Evolutionary conservation across 768 basidiomycete species (phyloP), one percentile per base, ranked within the genome.

Genomic region (Pilatotrama ljubarskyi): DNA sequence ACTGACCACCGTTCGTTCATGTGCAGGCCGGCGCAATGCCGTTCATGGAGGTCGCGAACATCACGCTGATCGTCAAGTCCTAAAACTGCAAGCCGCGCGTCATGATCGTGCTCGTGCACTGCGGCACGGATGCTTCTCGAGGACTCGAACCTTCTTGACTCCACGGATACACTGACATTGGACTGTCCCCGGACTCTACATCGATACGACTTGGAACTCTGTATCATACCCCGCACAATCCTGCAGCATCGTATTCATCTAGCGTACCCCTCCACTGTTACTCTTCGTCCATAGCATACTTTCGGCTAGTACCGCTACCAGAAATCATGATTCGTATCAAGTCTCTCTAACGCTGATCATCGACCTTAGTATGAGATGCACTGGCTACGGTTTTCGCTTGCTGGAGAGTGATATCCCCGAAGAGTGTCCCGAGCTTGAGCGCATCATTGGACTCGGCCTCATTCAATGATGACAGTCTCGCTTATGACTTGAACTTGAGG

Each of bases 11-110:
- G 17, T 26, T n/a, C 9, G 25, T 43, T 44, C 10, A 14, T 32
- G 29, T 20, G 26, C 26, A 68, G 67, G 65, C 65, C n/a, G 53
- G 65, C 5, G 41, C 52, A 15, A 51, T 36, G 43, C 63, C 67
- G 26, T 51, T 61, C 41, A 46, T 56, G 40, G 63, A 68, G 54
- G 43, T 62, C 22, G 48, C 20, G 38, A 68, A 66, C 57, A 44
- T 44, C 35, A 68, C 65, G 17, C 26, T 68, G n/a, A 63, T 46
- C 55, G 47, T 70, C 29, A 29, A 57, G 26, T 50, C 22, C 35
- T 38, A 17, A 55, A 55, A 32, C 29, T 10, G 29, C 4, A 38
- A 37, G 32, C 49, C 22, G 42, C 42, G 42, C 18, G 42, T 4
- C 42, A 43, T 22, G 42, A 18, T 18, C 22, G 18, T 37, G 36